Percentiles rank a stretch among this genome's conserved stretches.
Evolutionary conservation across 768 basidiomycete genomes (phyloP).

Genomic region (Suillus bovinus): DNA sequence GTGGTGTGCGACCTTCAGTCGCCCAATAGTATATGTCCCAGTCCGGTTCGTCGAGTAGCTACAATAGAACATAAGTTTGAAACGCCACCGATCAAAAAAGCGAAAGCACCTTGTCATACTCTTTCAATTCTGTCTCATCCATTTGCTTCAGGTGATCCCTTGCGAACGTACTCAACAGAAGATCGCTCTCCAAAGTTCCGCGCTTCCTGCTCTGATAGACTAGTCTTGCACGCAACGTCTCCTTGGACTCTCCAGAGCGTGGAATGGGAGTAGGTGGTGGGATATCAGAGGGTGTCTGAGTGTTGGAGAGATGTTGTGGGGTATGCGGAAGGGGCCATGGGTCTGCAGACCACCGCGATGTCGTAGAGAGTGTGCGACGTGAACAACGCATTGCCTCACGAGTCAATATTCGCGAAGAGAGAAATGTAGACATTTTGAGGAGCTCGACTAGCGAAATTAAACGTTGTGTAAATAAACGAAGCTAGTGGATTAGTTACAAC

Average conservation of each 20-base stretch:
- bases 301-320: constrained; percentile 73
- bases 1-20: constrained; percentile 77
- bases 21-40: constrained; percentile 99
- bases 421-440: background rate
- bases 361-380: constrained; percentile 13
- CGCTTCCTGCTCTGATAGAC: constrained; percentile 94
- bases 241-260: constrained; percentile 66
- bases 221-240: constrained; percentile 77
- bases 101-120: constrained; percentile 87
- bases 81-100: background rate
- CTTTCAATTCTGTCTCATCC: constrained; percentile 68
- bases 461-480: background rate
- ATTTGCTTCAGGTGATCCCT: constrained; percentile 69
- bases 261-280: constrained; percentile 63
- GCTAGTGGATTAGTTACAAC: background rate
- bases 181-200: constrained; percentile 91
- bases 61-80: constrained; percentile 5
- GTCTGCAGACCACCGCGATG: constrained; percentile 40
- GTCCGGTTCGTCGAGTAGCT: constrained; percentile 91
- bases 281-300: constrained; percentile 48
- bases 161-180: constrained; percentile 92
- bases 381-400: background rate
- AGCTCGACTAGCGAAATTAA: background rate
- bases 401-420: background rate
- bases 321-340: constrained; percentile 81